A percentile compares a stretch with the other conserved stretches of the same genome.
Conservation (phyloP, 1,284 basidiomycete genomes). For the Ceratobasidium theobromae region DNA sequence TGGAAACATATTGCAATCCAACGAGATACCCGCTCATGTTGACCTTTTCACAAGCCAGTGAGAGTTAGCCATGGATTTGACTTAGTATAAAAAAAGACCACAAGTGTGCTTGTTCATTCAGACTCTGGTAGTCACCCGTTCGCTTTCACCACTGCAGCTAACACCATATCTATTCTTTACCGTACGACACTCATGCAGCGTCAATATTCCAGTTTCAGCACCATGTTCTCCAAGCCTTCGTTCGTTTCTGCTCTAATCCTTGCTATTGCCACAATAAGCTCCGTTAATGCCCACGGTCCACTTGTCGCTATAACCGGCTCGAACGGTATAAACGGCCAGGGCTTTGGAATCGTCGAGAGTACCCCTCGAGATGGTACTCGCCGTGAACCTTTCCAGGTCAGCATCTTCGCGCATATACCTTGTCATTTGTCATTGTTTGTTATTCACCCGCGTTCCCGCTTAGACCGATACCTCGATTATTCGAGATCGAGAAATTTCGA, state of each 20-base stretch:
- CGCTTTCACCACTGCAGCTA: too few species aligned
- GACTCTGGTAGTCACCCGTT: too few species aligned
- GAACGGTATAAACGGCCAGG: conserved; percentile 38
- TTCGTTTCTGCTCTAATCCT: conserved; percentile 30
- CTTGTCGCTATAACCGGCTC: conserved; percentile 38
- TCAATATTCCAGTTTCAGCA: too few species aligned
- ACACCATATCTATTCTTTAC: too few species aligned
- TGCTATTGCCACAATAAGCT: conserved; percentile 29
- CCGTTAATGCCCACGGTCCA: conserved; percentile 36
- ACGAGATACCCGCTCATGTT: too few species aligned
- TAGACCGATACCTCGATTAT: conserved; percentile 39
- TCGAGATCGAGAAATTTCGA: not conserved
- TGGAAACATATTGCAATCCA: too few species aligned
- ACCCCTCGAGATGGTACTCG: conserved; percentile 39
- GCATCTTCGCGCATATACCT: not conserved
- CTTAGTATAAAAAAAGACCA: too few species aligned
- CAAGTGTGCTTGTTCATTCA: too few species aligned
- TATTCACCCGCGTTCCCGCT: not conserved
- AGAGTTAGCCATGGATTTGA: too few species aligned
- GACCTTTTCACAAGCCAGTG: too few species aligned
- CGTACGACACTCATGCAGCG: too few species aligned
- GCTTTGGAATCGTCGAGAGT: conserved; percentile 39
- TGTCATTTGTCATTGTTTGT: not conserved
- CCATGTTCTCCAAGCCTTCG: conserved; percentile 32
- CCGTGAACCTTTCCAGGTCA: conserved; percentile 38